Percentiles rank a stretch among this genome's conserved stretches.
Conservation (phyloP, 345 rosid species). For the Crucihimalaya himalaica region DNA sequence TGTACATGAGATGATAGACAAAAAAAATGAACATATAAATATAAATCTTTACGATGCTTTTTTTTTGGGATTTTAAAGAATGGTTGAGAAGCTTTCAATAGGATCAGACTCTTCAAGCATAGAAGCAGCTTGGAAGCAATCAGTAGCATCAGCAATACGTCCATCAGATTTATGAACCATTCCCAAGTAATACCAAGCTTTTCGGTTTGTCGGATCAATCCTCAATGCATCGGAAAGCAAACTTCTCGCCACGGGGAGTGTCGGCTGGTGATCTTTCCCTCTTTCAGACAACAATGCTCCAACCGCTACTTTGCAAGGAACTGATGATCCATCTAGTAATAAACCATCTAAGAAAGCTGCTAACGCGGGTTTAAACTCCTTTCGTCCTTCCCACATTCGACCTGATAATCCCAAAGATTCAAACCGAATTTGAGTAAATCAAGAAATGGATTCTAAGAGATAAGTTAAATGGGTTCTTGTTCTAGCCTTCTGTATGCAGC, state of each 20-base stretch:
- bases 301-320: slow-evolving; percentile 66
- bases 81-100: slow-evolving; percentile 75
- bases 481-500: slow-evolving; percentile 79
- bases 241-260: slow-evolving; percentile 84
- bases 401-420: slow-evolving; percentile 47
- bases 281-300: slow-evolving; percentile 59
- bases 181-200: slow-evolving; percentile 92
- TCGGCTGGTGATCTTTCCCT: slow-evolving; percentile 47
- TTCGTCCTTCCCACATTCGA: slow-evolving; percentile 67
- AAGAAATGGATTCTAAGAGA: neutral
- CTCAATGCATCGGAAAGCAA: slow-evolving; percentile 85
- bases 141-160: slow-evolving; percentile 81
- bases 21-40: too few species aligned
- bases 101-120: slow-evolving; percentile 96
- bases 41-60: too few species aligned
- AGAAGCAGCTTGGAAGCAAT: slow-evolving; percentile 93
- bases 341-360: slow-evolving; percentile 57
- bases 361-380: slow-evolving; percentile 57
- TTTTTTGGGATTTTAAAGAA: neutral
- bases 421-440: slow-evolving; percentile 1
- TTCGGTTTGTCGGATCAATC: slow-evolving; percentile 80
- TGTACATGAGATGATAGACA: too few species aligned
- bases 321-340: slow-evolving; percentile 59
- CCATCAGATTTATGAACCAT: slow-evolving; percentile 76
- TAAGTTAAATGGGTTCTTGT: slow-evolving; percentile 7